These are phyloP conservation scores for Drechslerella stenobrocha DNA, from an alignment of 2,329 filamentous ascomycete genomes.

Conservation along the genomic window DNA sequence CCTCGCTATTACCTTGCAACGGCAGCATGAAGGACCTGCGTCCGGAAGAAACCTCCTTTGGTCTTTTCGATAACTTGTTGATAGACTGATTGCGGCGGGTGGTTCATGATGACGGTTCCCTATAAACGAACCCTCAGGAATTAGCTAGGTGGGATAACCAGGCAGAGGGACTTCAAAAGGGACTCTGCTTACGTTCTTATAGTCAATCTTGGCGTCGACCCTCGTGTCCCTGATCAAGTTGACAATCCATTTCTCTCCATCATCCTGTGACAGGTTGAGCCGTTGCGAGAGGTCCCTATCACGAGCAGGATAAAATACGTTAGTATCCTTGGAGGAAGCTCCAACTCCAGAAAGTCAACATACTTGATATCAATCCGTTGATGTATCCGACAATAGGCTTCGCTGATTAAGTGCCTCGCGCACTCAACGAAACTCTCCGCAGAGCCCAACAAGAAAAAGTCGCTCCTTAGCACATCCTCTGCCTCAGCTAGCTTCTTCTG, in stretches of 20 bases:
- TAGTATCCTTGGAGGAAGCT: neutral
- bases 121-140: neutral
- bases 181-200: constrained; percentile 66
- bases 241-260: constrained; percentile 99
- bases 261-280: constrained; percentile 86
- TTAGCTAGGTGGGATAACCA: constrained; percentile 15
- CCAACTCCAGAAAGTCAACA: constrained; percentile 4
- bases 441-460: constrained; percentile 90
- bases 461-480: constrained; percentile 84
- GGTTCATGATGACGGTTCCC: constrained; percentile 98
- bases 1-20: constrained; percentile 21
- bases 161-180: neutral
- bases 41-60: constrained; percentile 98
- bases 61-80: constrained; percentile 99
- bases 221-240: constrained; percentile 97
- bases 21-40: constrained; percentile 76
- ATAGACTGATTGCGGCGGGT: constrained; percentile 96
- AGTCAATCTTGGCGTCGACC: constrained; percentile 98
- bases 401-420: constrained; percentile 93
- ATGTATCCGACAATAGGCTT: constrained; percentile 99
- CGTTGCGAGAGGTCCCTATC: constrained; percentile 80
- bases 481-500: constrained; percentile 83
- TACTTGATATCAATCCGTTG: constrained; percentile 94
- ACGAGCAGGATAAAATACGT: neutral
- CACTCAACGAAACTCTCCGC: constrained; percentile 90